A percentile compares a stretch with the other conserved stretches of the same genome.
Evolutionary conservation across 139 green algal species (phyloP).

Genomic region (Diplosphaera chodatii): DNA sequence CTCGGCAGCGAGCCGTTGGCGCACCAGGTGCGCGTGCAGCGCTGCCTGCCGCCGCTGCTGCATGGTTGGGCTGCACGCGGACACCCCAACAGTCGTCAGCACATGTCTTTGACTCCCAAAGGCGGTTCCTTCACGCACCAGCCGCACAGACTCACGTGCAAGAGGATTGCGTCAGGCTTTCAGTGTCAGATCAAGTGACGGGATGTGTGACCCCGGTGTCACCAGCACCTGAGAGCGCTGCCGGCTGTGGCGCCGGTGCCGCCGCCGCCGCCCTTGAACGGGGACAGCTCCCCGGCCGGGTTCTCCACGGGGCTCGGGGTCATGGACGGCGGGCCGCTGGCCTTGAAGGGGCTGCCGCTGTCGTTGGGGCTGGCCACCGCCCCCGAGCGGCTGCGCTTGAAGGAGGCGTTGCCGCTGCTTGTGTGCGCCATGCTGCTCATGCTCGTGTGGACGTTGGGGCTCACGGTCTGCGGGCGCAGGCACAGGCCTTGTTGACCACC

Average conservation of each 20-base stretch:
- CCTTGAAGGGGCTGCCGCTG: slow-evolving; percentile 17
- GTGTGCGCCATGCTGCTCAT: neutral
- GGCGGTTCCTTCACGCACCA: too few species aligned
- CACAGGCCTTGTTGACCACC: neutral
- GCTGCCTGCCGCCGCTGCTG: neutral
- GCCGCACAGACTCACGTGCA: too few species aligned
- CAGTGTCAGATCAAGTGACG: too few species aligned
- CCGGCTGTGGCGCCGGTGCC: too few species aligned
- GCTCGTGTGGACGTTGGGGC: neutral
- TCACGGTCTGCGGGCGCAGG: neutral
- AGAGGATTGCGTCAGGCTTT: too few species aligned
- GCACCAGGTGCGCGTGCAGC: neutral
- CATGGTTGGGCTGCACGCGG: neutral
- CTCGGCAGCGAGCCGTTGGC: neutral
- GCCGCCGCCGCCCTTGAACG: too few species aligned
- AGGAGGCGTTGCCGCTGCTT: neutral
- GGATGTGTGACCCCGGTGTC: too few species aligned
- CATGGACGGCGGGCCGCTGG: neutral
- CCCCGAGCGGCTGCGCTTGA: neutral
- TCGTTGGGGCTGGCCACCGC: neutral
- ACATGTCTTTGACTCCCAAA: neutral
- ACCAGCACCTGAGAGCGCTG: too few species aligned
- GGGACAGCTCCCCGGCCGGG: too few species aligned
- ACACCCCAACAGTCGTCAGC: too few species aligned
- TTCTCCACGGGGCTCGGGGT: too few species aligned